Percentiles rank a stretch among this genome's conserved stretches.
phyloP scores from a whole-genome alignment of 495 filamentous ascomycete species.

The Friedmanniomyces simplex region DNA sequence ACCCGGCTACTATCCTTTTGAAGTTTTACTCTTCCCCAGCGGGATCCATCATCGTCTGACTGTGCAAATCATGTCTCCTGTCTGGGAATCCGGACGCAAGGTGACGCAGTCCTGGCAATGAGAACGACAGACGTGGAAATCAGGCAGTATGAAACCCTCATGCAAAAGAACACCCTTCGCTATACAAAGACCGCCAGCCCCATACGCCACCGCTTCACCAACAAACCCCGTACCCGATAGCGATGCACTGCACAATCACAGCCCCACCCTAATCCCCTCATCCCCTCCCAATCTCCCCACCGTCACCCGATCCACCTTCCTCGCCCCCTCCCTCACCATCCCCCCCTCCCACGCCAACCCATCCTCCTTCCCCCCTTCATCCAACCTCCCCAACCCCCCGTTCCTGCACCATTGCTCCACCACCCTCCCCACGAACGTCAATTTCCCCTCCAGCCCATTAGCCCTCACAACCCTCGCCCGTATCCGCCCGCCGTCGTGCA shows the following conservation, averaged over 20 bases:
- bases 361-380: constrained; percentile 39
- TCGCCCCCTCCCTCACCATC: neutral
- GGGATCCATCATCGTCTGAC: too few species aligned
- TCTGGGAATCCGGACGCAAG: too few species aligned
- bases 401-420: constrained; percentile 63
- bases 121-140: too few species aligned
- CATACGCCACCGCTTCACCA: neutral
- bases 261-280: constrained; percentile 14
- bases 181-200: too few species aligned
- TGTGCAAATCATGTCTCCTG: too few species aligned
- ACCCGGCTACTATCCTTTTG: neutral
- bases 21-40: neutral
- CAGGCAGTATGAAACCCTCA: too few species aligned
- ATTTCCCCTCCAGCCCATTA: constrained; percentile 71
- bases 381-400: constrained; percentile 53
- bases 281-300: constrained; percentile 63
- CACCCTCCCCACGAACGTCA: constrained; percentile 60
- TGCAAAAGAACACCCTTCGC: too few species aligned
- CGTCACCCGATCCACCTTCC: constrained; percentile 7
- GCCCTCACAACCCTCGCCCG: constrained; percentile 55
- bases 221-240: neutral
- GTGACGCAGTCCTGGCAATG: too few species aligned
- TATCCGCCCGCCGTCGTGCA: constrained; percentile 41
- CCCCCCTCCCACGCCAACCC: constrained; percentile 62
- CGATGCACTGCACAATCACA: neutral